phyloP scores from a whole-genome alignment of 176 grass and related monocot species.

The Aegilops umbellulata region DNA sequence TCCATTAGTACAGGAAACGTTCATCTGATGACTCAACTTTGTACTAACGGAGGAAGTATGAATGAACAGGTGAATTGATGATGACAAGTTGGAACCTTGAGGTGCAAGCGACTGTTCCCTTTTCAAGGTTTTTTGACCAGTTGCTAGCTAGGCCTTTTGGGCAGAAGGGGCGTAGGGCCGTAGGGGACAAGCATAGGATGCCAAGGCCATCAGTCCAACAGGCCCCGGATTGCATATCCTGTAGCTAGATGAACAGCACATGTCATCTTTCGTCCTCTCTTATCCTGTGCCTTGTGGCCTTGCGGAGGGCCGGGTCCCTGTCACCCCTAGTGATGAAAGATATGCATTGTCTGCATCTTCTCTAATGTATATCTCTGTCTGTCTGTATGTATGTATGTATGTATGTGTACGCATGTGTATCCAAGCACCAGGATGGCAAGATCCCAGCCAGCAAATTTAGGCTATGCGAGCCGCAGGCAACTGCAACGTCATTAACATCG shows the following conservation, averaged over 20 bases:
- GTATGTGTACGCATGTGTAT: not conserved
- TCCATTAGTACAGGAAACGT: too few species aligned
- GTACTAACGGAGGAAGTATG: too few species aligned
- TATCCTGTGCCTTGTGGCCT: not conserved
- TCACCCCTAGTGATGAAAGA: not conserved
- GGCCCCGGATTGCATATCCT: not conserved
- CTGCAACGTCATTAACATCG: not conserved
- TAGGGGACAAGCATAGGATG: constrained; percentile 6
- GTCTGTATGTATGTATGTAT: too few species aligned
- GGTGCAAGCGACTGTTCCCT: constrained; percentile 29
- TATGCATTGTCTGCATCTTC: not conserved
- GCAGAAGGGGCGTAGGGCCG: not conserved
- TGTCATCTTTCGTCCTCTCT: not conserved
- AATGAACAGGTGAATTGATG: not conserved
- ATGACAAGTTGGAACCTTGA: constrained; percentile 28
- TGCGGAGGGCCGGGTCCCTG: too few species aligned
- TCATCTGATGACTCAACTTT: too few species aligned
- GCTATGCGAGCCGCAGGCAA: not conserved
- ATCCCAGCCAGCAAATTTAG: not conserved
- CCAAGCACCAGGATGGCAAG: not conserved
- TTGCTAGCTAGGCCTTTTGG: not conserved
- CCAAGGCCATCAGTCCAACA: not conserved
- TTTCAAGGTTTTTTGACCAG: constrained; percentile 11
- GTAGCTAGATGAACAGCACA: not conserved
- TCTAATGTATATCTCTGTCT: not conserved